Evolutionary conservation across 192 early-diverging fungal species (phyloP), one percentile per base, ranked within the genome.

Genomic region (Coemansia sp.): DNA sequence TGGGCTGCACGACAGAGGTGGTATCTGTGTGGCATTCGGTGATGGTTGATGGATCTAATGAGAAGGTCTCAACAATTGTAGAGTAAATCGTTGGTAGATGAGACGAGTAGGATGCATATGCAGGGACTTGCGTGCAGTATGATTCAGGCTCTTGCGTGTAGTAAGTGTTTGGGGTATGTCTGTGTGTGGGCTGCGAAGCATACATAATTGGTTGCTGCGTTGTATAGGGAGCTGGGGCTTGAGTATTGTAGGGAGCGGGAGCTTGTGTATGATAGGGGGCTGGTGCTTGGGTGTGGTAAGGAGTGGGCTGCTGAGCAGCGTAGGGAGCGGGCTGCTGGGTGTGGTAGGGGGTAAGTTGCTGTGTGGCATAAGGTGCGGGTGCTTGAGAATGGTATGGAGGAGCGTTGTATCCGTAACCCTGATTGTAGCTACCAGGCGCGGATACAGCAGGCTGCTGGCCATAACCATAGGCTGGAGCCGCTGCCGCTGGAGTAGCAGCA

Each of bases 21-120:
- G 72, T 74, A 20, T 75, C 58, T 5, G 72, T 69, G 44, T 37
- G 26, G 20, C 38, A n/a, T 33, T 60, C 50, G 43, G 59, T 61
- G 31, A 69, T 33, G 1, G 72, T 75, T 36, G 50, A 56, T 2
- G 72, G 54, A 2, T 51, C 53, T 0, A 61, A 61, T 1, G 41
- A 50, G 18, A 13, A 61, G 2, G 65, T 69, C 36, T 69, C 53
- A 3, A 58, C 51, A 35, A 60, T 40, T 3, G 72, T 75, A 19
- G 72, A 65, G 57, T 68, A 69, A 23, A 64, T 31, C 9, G 72
- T 69, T 7, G 65, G 57, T 8, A 56, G 33, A 26, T 42, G 49
- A n/a, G 38, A 33, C 4, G 52, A 31, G 42, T 55, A 67, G 4
- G 57, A 33, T 39, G 36, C 43, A 15, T 42, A 46, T 6, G 41